A percentile compares a stretch with the other conserved stretches of the same genome.
Conservation (phyloP, 495 filamentous ascomycete genomes). For the Halenospora varia region DNA sequence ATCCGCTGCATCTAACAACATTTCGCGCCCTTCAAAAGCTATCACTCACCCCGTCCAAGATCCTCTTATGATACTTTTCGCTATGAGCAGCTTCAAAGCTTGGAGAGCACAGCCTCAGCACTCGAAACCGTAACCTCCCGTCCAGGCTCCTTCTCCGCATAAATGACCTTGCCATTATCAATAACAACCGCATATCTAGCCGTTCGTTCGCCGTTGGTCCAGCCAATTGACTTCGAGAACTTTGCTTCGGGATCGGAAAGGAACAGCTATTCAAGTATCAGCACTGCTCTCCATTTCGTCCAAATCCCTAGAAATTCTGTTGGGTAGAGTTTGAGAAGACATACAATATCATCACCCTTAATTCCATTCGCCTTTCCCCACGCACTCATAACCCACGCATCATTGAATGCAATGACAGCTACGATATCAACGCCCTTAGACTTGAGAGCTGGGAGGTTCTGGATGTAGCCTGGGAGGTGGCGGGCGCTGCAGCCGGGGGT, state of each 20-base stretch:
- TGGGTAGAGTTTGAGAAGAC: constrained; percentile 25
- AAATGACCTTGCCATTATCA: constrained; percentile 85
- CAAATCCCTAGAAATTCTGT: neutral
- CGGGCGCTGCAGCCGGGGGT: constrained; percentile 86
- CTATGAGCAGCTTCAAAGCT: too few relatives aligned
- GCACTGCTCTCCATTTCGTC: neutral
- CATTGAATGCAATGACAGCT: constrained; percentile 83
- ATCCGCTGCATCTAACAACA: too few relatives aligned
- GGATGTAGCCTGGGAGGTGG: constrained; percentile 84
- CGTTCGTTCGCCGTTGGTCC: constrained; percentile 71
- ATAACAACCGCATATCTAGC: constrained; percentile 80
- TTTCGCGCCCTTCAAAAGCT: too few relatives aligned
- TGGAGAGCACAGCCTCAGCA: constrained; percentile 68
- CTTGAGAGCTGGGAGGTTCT: constrained; percentile 67
- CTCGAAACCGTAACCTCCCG: constrained; percentile 68
- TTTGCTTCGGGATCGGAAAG: constrained; percentile 70
- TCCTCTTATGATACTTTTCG: too few relatives aligned
- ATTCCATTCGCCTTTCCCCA: constrained; percentile 94
- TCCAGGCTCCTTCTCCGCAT: constrained; percentile 75
- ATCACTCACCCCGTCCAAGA: too few relatives aligned
- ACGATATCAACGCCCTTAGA: constrained; percentile 84
- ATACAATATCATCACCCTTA: constrained; percentile 73
- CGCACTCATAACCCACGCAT: constrained; percentile 88
- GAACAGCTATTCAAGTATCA: constrained; percentile 61
- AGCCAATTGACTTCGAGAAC: constrained; percentile 82